Conservation (phyloP, 2,329 filamentous ascomycete genomes). For the Fusarium liriodendri region DNA sequence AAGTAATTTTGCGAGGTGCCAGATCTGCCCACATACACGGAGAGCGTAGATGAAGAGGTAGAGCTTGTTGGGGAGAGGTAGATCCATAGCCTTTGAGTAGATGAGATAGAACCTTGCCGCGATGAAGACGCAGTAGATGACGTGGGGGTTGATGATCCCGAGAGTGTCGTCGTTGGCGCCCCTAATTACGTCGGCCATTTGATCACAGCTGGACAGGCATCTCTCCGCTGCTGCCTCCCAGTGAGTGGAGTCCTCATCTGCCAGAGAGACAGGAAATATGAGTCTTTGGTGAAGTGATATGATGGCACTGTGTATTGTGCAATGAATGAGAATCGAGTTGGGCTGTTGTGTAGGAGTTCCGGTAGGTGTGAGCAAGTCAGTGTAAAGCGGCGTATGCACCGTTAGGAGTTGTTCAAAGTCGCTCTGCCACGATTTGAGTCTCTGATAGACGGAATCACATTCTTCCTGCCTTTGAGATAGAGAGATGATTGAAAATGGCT, state of each 20-base stretch:
- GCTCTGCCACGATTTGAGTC: conserved; percentile 2
- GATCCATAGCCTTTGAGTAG: conserved; percentile 7
- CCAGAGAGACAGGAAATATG: not conserved
- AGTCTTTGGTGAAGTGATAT: conserved; percentile 16
- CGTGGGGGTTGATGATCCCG: conserved; percentile 4
- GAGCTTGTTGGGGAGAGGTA: not conserved
- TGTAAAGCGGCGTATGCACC: conserved; percentile 3
- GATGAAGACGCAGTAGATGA: conserved; percentile 8
- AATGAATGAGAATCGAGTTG: conserved; percentile 16
- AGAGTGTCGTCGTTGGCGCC: not conserved
- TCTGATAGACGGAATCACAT: conserved; percentile 5
- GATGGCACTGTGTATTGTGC: conserved; percentile 13
- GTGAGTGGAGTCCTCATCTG: not conserved
- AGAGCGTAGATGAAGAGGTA: conserved; percentile 20
- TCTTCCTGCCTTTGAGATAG: not conserved
- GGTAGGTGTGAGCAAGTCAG: not conserved
- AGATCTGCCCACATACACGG: conserved; percentile 6
- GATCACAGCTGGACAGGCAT: conserved; percentile 14
- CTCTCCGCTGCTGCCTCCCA: conserved; percentile 11
- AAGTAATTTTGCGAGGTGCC: conserved; percentile 5
- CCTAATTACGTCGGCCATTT: conserved; percentile 9
- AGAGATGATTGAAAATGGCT: not conserved
- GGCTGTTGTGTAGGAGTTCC: conserved; percentile 9
- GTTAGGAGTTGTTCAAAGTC: conserved; percentile 18
- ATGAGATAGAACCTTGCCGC: conserved; percentile 19